Conservation (phyloP, 805 yeast genomes). For the Wickerhamomyces queroliae region DNA sequence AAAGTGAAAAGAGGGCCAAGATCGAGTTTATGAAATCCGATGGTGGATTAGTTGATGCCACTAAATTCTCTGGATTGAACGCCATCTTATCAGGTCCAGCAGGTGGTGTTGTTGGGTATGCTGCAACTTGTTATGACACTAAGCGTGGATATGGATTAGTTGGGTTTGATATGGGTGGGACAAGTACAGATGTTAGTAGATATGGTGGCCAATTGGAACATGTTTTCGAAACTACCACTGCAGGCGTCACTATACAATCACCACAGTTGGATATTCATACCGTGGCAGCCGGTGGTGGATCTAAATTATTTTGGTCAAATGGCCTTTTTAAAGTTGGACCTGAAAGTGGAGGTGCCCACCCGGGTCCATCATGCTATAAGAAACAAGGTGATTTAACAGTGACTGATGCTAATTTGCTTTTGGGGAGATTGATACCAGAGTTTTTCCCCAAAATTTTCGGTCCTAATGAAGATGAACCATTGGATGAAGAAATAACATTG, state of each 20-base stretch:
- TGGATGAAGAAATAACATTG: constrained; percentile 50
- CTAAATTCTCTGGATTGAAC: constrained; percentile 75
- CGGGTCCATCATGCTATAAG: constrained; percentile 85
- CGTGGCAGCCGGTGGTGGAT: constrained; percentile 85
- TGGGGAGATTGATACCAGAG: constrained; percentile 70
- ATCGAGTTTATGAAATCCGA: constrained; percentile 94
- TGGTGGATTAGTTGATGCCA: constrained; percentile 88
- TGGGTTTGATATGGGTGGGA: constrained; percentile 91
- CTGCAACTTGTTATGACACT: constrained; percentile 68
- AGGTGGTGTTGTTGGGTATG: constrained; percentile 94
- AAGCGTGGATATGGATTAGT: constrained; percentile 55
- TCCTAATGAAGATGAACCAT: constrained; percentile 65
- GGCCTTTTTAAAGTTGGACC: constrained; percentile 82
- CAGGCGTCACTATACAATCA: constrained; percentile 77
- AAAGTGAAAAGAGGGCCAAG: constrained; percentile 34
- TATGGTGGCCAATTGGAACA: constrained; percentile 70
- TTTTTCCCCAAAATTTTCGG: constrained; percentile 82
- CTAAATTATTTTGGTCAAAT: constrained; percentile 58
- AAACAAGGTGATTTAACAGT: constrained; percentile 82
- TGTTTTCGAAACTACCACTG: constrained; percentile 78
- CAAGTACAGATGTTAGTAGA: constrained; percentile 81
- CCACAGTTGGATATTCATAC: constrained; percentile 81
- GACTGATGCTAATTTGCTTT: constrained; percentile 74
- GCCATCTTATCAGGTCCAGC: constrained; percentile 96
- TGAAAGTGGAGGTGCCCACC: constrained; percentile 81